A percentile compares a stretch with the other conserved stretches of the same genome.
Conservation (phyloP, 2,329 filamentous ascomycete genomes). For the Sporothrix pallida region DNA sequence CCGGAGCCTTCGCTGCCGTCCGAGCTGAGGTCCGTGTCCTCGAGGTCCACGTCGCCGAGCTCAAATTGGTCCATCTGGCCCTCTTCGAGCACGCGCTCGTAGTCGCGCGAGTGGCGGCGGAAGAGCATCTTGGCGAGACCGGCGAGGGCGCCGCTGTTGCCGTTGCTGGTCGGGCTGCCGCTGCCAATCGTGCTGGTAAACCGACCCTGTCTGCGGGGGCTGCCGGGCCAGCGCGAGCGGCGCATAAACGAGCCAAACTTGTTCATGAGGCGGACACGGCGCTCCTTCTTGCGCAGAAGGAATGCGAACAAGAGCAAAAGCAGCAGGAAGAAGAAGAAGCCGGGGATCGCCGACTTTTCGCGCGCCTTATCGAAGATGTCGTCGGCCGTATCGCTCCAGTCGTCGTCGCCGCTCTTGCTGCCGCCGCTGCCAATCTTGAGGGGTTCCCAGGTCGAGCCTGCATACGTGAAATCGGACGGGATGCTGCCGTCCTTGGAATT, state of each 20-base stretch:
- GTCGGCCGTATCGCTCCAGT: slow-evolving; percentile 59
- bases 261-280: slow-evolving; percentile 66
- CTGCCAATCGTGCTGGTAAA: slow-evolving; percentile 27
- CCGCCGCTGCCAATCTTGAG: slow-evolving; percentile 56
- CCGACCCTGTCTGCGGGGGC: slow-evolving; percentile 48
- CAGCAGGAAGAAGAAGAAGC: slow-evolving; percentile 78
- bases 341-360: slow-evolving; percentile 72
- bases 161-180: neutral
- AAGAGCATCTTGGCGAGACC: slow-evolving; percentile 68
- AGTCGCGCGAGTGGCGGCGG: slow-evolving; percentile 57
- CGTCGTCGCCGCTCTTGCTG: slow-evolving; percentile 61
- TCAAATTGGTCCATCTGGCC: slow-evolving; percentile 79
- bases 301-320: slow-evolving; percentile 71
- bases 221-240: slow-evolving; percentile 53
- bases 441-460: slow-evolving; percentile 62
- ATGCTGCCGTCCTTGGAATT: slow-evolving; percentile 67
- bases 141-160: slow-evolving; percentile 47
- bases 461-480: slow-evolving; percentile 82
- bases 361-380: slow-evolving; percentile 70
- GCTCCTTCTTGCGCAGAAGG: slow-evolving; percentile 79
- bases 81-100: slow-evolving; percentile 86
- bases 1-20: slow-evolving; percentile 60
- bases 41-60: slow-evolving; percentile 69
- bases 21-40: slow-evolving; percentile 68
- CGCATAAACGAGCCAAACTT: slow-evolving; percentile 55